These are phyloP conservation scores for Apiospora phragmitis DNA, from an alignment of 2,329 filamentous ascomycete species.

Conservation along the genomic window DNA sequence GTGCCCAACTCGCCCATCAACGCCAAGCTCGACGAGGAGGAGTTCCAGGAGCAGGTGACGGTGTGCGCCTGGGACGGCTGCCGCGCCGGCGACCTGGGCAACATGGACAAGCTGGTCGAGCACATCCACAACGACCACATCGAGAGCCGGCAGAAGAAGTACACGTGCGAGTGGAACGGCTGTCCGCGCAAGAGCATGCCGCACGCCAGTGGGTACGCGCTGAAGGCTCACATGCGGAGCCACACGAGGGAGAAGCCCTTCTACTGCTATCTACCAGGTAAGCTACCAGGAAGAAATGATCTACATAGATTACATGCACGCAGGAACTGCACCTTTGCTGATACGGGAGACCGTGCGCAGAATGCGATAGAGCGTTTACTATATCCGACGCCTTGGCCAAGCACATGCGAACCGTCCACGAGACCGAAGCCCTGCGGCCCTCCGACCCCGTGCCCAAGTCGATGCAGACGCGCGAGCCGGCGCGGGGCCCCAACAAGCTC, in stretches of 20 bases:
- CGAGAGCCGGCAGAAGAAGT: constrained; percentile 89
- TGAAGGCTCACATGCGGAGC: constrained; percentile 96
- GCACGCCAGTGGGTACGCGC: constrained; percentile 91
- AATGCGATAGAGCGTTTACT: constrained; percentile 97
- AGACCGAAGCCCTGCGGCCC: constrained; percentile 89
- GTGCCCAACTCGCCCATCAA: constrained; percentile 71
- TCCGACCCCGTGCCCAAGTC: constrained; percentile 74
- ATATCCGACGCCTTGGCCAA: constrained; percentile 94
- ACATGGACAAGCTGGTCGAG: constrained; percentile 80
- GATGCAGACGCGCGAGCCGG: constrained; percentile 49
- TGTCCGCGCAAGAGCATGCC: constrained; percentile 85
- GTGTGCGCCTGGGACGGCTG: constrained; percentile 79
- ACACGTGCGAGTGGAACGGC: constrained; percentile 96
- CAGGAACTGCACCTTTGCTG: not conserved
- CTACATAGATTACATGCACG: no score
- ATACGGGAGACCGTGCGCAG: constrained; percentile 46
- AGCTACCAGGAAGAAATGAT: constrained; percentile 22
- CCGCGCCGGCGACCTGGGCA: constrained; percentile 66
- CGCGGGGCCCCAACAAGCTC: constrained; percentile 51
- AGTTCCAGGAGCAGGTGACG: constrained; percentile 76
- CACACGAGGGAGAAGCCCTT: constrained; percentile 98
- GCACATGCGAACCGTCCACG: constrained; percentile 98
- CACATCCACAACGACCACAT: constrained; percentile 94
- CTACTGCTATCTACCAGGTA: constrained; percentile 92
- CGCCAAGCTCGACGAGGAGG: constrained; percentile 71